Percentiles rank a stretch among this genome's conserved stretches.
phyloP scores from a whole-genome alignment of 805 yeast species.

The Cyberlindnera amylophila region DNA sequence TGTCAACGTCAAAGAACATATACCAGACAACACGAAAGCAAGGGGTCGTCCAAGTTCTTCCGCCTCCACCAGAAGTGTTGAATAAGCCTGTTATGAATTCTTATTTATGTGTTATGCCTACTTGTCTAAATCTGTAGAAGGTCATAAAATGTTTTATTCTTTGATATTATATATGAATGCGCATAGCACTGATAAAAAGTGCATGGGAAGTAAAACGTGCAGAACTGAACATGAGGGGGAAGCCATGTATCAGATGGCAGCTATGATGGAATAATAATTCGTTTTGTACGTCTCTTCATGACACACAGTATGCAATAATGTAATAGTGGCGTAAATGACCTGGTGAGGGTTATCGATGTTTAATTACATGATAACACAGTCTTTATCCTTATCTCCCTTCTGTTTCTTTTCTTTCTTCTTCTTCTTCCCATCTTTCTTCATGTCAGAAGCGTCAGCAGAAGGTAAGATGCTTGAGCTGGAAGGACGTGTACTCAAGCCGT shows the following conservation, averaged over 20 bases:
- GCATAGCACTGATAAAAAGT: no score
- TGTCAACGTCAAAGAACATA: constrained; percentile 3
- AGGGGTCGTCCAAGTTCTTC: constrained; percentile 3
- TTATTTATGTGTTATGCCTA: background rate
- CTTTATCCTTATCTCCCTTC: constrained; percentile 18
- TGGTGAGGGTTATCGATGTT: no score
- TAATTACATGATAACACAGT: constrained; percentile 23
- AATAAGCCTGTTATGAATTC: background rate
- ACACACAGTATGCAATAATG: no score
- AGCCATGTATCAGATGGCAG: no score
- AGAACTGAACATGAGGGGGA: no score
- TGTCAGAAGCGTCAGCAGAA: constrained; percentile 1
- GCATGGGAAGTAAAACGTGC: no score
- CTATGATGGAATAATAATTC: no score
- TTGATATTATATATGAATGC: no score
- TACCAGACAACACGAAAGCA: background rate
- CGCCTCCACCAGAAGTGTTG: background rate
- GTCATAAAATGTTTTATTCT: no score
- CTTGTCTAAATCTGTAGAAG: no score
- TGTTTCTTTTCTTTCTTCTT: constrained; percentile 7
- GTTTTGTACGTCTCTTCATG: no score
- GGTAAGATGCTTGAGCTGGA: constrained; percentile 3
- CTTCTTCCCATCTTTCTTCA: constrained; percentile 3
- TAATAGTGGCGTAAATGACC: no score
- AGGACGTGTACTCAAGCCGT: background rate